Percentiles rank a stretch among this genome's conserved stretches.
These are phyloP conservation scores for Diaporthe ilicicola DNA, from an alignment of 2,329 filamentous ascomycete species.

Conservation along the genomic window DNA sequence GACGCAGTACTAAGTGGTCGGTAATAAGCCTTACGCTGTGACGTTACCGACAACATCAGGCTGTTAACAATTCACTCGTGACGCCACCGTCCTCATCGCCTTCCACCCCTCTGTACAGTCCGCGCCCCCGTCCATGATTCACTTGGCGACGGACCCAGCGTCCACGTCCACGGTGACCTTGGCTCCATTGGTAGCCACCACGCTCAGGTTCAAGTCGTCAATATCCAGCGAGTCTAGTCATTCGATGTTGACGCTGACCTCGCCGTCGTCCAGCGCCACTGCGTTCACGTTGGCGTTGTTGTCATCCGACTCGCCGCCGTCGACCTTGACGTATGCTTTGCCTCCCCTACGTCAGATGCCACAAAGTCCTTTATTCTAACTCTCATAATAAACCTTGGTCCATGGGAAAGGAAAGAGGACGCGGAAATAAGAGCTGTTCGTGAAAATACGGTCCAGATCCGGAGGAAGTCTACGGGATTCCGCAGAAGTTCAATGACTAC, in stretches of 20 bases:
- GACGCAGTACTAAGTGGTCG: not conserved
- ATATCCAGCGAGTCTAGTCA: conserved; percentile 20
- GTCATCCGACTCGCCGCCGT: not conserved
- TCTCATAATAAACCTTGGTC: too few relatives aligned
- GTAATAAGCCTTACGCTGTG: not conserved
- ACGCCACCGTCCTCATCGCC: conserved; percentile 7
- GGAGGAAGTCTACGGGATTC: too few relatives aligned
- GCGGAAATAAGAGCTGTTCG: too few relatives aligned
- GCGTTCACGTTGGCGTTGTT: conserved; percentile 18
- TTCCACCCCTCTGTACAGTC: conserved; percentile 1
- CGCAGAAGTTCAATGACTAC: too few relatives aligned
- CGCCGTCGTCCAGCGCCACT: not conserved
- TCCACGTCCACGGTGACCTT: conserved; percentile 6
- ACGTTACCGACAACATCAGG: not conserved
- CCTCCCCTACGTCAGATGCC: too few relatives aligned
- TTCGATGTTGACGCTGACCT: not conserved
- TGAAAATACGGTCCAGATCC: too few relatives aligned
- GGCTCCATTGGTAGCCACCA: not conserved
- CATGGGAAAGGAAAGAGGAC: too few relatives aligned
- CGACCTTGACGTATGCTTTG: conserved; percentile 8
- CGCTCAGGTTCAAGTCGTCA: not conserved
- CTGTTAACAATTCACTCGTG: not conserved
- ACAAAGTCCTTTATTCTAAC: too few relatives aligned
- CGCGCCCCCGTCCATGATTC: not conserved
- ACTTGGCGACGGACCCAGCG: conserved; percentile 2